phyloP scores from a whole-genome alignment of 2,329 filamentous ascomycete genomes.

The Aspergillus tamarii region DNA sequence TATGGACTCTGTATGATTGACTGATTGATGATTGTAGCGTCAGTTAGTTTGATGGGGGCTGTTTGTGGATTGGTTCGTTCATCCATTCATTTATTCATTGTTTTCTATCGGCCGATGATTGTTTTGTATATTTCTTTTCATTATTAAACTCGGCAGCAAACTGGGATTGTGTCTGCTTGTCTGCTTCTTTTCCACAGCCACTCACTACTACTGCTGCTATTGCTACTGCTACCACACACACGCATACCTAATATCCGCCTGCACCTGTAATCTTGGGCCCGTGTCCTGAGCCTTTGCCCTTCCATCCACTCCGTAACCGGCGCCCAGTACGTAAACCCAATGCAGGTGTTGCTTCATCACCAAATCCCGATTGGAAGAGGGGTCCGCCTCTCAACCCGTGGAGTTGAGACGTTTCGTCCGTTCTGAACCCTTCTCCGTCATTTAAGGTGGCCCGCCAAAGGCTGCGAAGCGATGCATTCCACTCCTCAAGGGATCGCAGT shows the following conservation, averaged over 20 bases:
- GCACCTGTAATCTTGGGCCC: conserved; percentile 15
- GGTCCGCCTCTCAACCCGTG: conserved; percentile 26
- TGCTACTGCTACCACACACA: background rate
- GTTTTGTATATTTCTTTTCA: background rate
- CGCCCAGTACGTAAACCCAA: conserved; percentile 27
- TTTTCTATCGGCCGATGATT: too few relatives aligned
- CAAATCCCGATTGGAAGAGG: conserved; percentile 36
- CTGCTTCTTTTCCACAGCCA: conserved; percentile 1
- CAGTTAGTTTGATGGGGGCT: background rate
- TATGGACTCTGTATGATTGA: background rate
- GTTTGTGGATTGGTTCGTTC: background rate
- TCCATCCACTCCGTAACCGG: conserved; percentile 31
- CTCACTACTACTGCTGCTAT: background rate
- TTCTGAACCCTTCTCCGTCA: conserved; percentile 70
- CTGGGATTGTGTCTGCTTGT: conserved; percentile 3
- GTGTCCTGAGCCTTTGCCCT: conserved; percentile 25
- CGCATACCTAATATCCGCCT: conserved; percentile 8
- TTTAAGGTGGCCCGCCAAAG: conserved; percentile 75
- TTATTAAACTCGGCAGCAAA: conserved; percentile 6
- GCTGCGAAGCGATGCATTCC: conserved; percentile 69
- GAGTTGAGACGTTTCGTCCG: conserved; percentile 42
- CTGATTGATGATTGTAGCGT: background rate
- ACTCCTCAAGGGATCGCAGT: conserved; percentile 70
- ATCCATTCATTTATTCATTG: background rate
- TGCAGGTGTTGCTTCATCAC: conserved; percentile 30